These are phyloP conservation scores for Penicillium sp. DNA, from an alignment of 2,329 filamentous ascomycete species.

Conservation along the genomic window DNA sequence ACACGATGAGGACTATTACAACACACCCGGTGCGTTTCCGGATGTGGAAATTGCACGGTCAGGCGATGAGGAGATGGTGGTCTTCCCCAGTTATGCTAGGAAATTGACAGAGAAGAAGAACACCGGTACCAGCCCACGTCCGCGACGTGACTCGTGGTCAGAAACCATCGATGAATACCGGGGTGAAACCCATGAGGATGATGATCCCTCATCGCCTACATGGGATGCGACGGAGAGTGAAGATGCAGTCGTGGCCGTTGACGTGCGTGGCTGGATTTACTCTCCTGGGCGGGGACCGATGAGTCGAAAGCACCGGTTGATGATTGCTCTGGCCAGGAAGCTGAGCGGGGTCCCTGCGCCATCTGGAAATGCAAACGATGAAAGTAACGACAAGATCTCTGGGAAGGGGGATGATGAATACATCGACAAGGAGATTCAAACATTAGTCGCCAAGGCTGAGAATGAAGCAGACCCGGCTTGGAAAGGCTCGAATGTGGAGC, in stretches of 20 bases:
- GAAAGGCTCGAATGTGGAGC: conserved; percentile 55
- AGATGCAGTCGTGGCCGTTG: conserved; percentile 84
- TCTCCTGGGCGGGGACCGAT: conserved; percentile 79
- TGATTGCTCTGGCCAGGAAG: conserved; percentile 82
- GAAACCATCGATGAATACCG: conserved; percentile 41
- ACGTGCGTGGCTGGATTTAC: conserved; percentile 95
- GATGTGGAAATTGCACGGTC: conserved; percentile 76
- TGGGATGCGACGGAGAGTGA: conserved; percentile 79
- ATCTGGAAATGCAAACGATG: conserved; percentile 33
- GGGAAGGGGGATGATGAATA: conserved; percentile 58
- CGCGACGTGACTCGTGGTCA: conserved; percentile 28
- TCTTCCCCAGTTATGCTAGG: conserved; percentile 92
- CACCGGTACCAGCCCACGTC: conserved; percentile 24
- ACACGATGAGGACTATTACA: conserved; percentile 47
- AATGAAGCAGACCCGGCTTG: conserved; percentile 68
- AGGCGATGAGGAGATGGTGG: conserved; percentile 85
- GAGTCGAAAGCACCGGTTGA: conserved; percentile 78
- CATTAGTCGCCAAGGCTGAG: conserved; percentile 70
- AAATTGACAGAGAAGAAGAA: conserved; percentile 56
- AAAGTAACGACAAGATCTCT: conserved; percentile 37
- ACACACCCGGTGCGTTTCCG: conserved; percentile 75
- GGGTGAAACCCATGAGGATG: conserved; percentile 46
- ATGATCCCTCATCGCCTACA: conserved; percentile 67
- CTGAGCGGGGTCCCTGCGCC: conserved; percentile 81
- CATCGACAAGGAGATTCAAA: conserved; percentile 71